These are phyloP conservation scores for Podospora comata DNA, from an alignment of 495 filamentous ascomycete genomes.

Conservation along the genomic window DNA sequence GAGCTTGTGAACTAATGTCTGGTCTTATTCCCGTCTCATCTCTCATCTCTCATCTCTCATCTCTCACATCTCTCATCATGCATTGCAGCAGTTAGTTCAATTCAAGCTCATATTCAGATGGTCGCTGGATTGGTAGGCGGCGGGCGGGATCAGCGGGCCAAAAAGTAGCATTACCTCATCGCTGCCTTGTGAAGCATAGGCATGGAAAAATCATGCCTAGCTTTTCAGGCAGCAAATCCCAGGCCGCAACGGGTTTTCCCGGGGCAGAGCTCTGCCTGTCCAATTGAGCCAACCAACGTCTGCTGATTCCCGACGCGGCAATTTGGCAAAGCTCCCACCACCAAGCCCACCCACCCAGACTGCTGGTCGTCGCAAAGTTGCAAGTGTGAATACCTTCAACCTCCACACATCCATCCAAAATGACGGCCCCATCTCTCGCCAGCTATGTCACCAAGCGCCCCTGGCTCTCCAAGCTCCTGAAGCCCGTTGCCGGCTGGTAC, in stretches of 20 bases:
- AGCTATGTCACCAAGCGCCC: conserved; percentile 74
- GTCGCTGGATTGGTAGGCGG: not conserved
- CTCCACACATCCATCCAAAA: conserved; percentile 40
- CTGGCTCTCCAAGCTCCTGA: conserved; percentile 74
- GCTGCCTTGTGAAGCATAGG: not conserved
- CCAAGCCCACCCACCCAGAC: not conserved
- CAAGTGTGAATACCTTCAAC: conserved; percentile 18
- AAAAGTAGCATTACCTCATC: conserved; percentile 3
- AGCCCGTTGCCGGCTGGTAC: conserved; percentile 81
- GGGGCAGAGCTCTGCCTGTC: conserved; percentile 15
- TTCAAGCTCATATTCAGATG: not conserved
- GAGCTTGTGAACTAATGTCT: not conserved
- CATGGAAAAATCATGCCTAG: not conserved
- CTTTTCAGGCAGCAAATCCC: conserved; percentile 9
- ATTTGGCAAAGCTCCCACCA: conserved; percentile 24
- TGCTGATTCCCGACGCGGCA: conserved; percentile 23
- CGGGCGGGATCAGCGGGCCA: not conserved
- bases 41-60: not conserved
- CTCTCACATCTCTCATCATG: not conserved
- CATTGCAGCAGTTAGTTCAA: not conserved
- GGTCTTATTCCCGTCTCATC: conserved; percentile 1
- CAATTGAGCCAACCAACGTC: not conserved
- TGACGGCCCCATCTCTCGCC: conserved; percentile 70
- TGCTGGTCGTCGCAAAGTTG: not conserved
- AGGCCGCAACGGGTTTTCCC: conserved; percentile 21